These are phyloP conservation scores for Fusarium pilosicola DNA, from an alignment of 2,329 filamentous ascomycete species.

Conservation along the genomic window DNA sequence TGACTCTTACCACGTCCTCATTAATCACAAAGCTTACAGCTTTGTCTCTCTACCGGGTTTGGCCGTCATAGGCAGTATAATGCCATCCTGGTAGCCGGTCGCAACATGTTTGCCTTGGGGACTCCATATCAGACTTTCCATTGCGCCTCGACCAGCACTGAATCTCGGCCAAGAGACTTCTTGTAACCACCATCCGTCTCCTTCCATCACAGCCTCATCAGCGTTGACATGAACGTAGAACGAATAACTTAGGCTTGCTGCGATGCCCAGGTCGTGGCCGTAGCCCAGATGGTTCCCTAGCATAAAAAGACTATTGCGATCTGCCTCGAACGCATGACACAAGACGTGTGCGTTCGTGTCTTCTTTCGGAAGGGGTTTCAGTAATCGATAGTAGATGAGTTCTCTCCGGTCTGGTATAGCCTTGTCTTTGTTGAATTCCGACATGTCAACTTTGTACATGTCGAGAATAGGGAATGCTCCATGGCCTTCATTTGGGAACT, in stretches of 20 bases:
- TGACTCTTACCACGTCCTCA: neutral
- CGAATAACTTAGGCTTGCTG: constrained; percentile 60
- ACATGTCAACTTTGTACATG: constrained; percentile 66
- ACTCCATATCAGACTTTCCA: constrained; percentile 65
- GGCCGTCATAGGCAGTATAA: constrained; percentile 46
- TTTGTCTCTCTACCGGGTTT: constrained; percentile 8
- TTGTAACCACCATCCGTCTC: constrained; percentile 64
- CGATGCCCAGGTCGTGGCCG: constrained; percentile 53
- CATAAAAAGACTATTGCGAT: constrained; percentile 66
- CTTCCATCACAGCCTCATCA: constrained; percentile 59
- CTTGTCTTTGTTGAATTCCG: constrained; percentile 54
- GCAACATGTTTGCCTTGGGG: constrained; percentile 63
- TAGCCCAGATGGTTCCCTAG: constrained; percentile 60
- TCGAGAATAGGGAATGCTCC: constrained; percentile 61
- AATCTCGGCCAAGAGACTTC: constrained; percentile 61
- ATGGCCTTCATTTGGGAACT: constrained; percentile 51
- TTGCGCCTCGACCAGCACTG: constrained; percentile 57
- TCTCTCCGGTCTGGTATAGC: constrained; percentile 58
- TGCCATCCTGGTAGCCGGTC: constrained; percentile 65
- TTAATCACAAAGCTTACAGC: neutral
- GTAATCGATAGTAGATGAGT: constrained; percentile 60
- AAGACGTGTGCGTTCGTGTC: constrained; percentile 58
- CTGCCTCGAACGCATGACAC: constrained; percentile 62
- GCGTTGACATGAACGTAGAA: constrained; percentile 64
- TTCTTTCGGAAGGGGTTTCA: constrained; percentile 53